Evolutionary conservation across 306 rosid species (phyloP).

Genomic region (Castanea mollissima): DNA sequence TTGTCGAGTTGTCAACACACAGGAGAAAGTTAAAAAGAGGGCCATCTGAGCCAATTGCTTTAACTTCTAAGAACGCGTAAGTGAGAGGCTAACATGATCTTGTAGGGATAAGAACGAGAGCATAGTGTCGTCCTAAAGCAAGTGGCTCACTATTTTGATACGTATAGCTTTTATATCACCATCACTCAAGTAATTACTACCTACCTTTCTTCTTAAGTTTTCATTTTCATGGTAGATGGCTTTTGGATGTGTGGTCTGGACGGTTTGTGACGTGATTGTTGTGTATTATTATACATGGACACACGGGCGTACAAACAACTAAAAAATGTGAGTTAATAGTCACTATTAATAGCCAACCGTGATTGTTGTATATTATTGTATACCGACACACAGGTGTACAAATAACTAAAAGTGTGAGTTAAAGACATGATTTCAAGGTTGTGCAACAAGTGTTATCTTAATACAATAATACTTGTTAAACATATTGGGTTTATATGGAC

Average conservation of each 20-base stretch:
- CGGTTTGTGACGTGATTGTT: too few relatives aligned
- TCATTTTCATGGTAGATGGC: slow-evolving; percentile 12
- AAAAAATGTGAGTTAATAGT: too few relatives aligned
- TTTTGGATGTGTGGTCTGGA: background rate
- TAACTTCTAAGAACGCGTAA: background rate
- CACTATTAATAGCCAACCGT: rapidly evolving
- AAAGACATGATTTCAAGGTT: too few relatives aligned
- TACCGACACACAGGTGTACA: too few relatives aligned
- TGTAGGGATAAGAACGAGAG: slow-evolving; percentile 3
- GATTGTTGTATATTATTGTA: too few relatives aligned
- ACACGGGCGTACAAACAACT: too few relatives aligned
- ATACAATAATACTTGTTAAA: too few relatives aligned
- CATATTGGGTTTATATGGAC: too few relatives aligned
- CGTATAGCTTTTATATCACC: background rate
- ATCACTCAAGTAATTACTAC: background rate
- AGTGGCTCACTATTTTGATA: background rate
- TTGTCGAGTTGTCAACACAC: too few relatives aligned
- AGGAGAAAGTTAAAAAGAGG: background rate
- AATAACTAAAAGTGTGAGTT: too few relatives aligned
- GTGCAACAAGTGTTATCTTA: too few relatives aligned
- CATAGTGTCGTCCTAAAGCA: background rate
- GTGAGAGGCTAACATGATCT: background rate
- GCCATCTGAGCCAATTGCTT: background rate
- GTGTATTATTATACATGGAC: too few relatives aligned
- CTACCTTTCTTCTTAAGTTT: background rate